Evolutionary conservation across 2,329 filamentous ascomycete species (phyloP).

Genomic region (Plenodomus lindquistii): DNA sequence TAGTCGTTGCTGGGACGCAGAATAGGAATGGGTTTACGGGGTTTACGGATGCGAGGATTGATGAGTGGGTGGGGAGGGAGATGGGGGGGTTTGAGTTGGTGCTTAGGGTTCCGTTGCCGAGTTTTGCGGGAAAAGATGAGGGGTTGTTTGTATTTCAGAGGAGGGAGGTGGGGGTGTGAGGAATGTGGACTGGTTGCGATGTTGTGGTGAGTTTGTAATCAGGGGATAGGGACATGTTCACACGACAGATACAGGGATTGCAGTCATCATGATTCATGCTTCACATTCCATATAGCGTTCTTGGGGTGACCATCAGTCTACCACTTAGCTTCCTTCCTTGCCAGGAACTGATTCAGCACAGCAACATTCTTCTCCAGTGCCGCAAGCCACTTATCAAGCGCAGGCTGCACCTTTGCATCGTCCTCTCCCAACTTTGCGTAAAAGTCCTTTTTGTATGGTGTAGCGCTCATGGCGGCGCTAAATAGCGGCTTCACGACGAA

Average conservation of each 20-base stretch:
- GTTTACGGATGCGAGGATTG: slow-evolving; percentile 66
- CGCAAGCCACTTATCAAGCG: slow-evolving; percentile 73
- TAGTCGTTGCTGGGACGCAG: slow-evolving; percentile 75
- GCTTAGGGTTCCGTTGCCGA: slow-evolving; percentile 69
- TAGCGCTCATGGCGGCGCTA: slow-evolving; percentile 88
- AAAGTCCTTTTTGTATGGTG: slow-evolving; percentile 91
- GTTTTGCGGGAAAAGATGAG: slow-evolving; percentile 78
- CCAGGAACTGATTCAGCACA: slow-evolving; percentile 69
- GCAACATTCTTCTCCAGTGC: slow-evolving; percentile 75
- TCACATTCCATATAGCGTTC: neutral
- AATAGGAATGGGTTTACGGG: slow-evolving; percentile 75
- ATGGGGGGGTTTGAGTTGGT: slow-evolving; percentile 62
- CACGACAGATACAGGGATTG: too few species aligned
- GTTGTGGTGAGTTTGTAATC: neutral
- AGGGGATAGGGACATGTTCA: neutral
- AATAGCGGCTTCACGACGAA: slow-evolving; percentile 92
- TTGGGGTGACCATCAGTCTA: slow-evolving; percentile 9
- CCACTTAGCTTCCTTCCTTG: slow-evolving; percentile 40
- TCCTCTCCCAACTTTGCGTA: slow-evolving; percentile 82
- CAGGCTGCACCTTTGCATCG: slow-evolving; percentile 62
- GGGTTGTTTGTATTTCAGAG: slow-evolving; percentile 67
- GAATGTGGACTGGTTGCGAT: too few species aligned
- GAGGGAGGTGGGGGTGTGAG: slow-evolving; percentile 13
- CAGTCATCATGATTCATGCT: neutral
- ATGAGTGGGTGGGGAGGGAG: slow-evolving; percentile 66